Conservation (phyloP, 2,329 filamentous ascomycete species). For the Alternaria sp. region DNA sequence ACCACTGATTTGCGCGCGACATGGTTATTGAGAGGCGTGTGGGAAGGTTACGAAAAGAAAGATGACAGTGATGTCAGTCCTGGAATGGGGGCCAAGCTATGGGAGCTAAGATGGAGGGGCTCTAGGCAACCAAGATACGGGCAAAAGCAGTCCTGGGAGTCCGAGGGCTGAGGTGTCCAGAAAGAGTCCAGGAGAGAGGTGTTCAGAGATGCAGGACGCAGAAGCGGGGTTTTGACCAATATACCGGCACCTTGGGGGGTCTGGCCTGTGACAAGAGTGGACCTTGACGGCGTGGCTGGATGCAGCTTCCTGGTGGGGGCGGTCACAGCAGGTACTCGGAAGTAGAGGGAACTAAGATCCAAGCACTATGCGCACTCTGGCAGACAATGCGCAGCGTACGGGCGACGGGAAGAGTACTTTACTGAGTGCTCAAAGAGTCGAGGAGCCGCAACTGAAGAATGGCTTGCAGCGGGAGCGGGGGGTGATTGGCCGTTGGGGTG, state of each 20-base stretch:
- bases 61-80: constrained; percentile 47
- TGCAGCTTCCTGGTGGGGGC: constrained; percentile 22
- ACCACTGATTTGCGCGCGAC: constrained; percentile 55
- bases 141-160: constrained; percentile 26
- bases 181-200: constrained; percentile 35
- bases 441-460: constrained; percentile 23
- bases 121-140: constrained; percentile 37
- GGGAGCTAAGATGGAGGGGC: constrained; percentile 40
- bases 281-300: constrained; percentile 42
- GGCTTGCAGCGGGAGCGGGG: constrained; percentile 30
- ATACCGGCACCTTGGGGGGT: constrained; percentile 43
- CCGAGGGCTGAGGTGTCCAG: constrained; percentile 32
- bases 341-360: constrained; percentile 25
- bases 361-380: constrained; percentile 26
- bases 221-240: constrained; percentile 46
- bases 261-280: constrained; percentile 34
- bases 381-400: constrained; percentile 16
- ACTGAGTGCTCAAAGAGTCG: constrained; percentile 3
- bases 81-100: constrained; percentile 42
- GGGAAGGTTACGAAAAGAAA: constrained; percentile 37
- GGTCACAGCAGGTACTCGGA: constrained; percentile 29
- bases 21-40: constrained; percentile 31
- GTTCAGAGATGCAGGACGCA: constrained; percentile 33
- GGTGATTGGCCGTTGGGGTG: constrained; percentile 13
- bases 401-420: constrained; percentile 27